Evolutionary conservation across 1,284 basidiomycete genomes (phyloP), one percentile per base, ranked within the genome.

Genomic region (Sphaerobolus stellatus): DNA sequence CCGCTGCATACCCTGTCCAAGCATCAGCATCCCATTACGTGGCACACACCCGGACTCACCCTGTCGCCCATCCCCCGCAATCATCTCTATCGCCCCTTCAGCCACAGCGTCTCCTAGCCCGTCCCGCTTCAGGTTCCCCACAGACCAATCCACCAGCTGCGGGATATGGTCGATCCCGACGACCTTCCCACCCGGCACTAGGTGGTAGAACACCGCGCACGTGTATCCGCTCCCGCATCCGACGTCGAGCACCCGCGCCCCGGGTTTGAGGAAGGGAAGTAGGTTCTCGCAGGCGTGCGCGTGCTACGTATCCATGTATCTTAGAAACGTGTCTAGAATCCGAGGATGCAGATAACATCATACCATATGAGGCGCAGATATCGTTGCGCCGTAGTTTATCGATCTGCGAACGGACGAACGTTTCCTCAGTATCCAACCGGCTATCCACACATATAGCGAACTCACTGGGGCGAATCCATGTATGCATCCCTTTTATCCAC

Each of bases 161-260:
- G 81, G 77, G 59, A 99, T 86, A 68, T 99, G 96, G 52, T 99
- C 96, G 59, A 99, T 91, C 2, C 94, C 95, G 13, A 97, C 76
- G 3, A 98, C 88, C 58, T 76, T 86, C 6, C 87, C 89, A 36
- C 67, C 67, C 45, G 67, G 62, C 0, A 93, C 78, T 44, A 94
- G 80, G 56, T 88, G 83, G 64, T 92, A 81, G 31, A 97, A 75
- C 4, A 95, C 85, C 0, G 88, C 90, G 22, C 73, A 73, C 41
- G 92, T 81, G 66, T 91, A 92, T 1, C 90, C 91, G 0, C 86
- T 90, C 24, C 91, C 90, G 40, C 81, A 83, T 34, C 89, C 90
- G 6, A 94, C 82, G 64, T 95, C 93, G 31, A 96, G 83, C 2
- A 93, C 88, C 24, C 77, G 80, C 1, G 83, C 74, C 0, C 89